These are phyloP conservation scores for Coemansia brasiliensis DNA, from an alignment of 192 early-diverging fungal species.

Conservation along the genomic window DNA sequence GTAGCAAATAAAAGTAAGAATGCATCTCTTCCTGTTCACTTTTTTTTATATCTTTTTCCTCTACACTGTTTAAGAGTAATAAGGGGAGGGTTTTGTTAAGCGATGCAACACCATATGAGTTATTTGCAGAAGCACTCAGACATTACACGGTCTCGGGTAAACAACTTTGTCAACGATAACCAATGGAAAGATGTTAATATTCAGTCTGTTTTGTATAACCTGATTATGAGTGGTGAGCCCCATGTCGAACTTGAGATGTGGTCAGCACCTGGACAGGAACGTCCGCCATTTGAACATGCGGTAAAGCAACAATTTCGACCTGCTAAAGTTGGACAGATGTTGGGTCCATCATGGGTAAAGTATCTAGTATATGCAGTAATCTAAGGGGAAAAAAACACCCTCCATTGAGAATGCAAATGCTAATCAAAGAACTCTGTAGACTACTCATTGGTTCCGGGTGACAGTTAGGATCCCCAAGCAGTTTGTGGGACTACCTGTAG, in stretches of 20 bases:
- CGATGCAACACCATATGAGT: constrained; percentile 19
- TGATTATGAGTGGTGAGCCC: constrained; percentile 34
- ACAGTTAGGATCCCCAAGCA: constrained; percentile 68
- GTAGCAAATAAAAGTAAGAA: no score
- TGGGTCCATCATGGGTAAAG: constrained; percentile 80
- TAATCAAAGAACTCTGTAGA: constrained; percentile 5
- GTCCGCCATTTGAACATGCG: constrained; percentile 54
- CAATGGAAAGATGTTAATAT: constrained; percentile 73
- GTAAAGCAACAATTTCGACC: constrained; percentile 65
- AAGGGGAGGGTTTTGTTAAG: background rate
- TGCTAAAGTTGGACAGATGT: constrained; percentile 67
- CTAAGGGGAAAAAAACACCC: no score
- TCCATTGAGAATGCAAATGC: no score
- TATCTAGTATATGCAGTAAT: background rate
- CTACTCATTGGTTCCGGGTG: constrained; percentile 76
- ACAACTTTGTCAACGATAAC: constrained; percentile 67
- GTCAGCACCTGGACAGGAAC: constrained; percentile 52
- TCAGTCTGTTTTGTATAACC: constrained; percentile 55
- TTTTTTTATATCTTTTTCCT: no score
- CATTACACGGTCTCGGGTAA: constrained; percentile 74
- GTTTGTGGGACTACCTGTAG: constrained; percentile 71
- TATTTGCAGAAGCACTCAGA: constrained; percentile 64
- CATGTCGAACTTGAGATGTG: constrained; percentile 58
- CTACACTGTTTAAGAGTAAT: background rate
- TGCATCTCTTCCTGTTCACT: no score